Base-by-base conservation (phyloP, 192 early-diverging fungal species). In the Coemansia erecta region DNA sequence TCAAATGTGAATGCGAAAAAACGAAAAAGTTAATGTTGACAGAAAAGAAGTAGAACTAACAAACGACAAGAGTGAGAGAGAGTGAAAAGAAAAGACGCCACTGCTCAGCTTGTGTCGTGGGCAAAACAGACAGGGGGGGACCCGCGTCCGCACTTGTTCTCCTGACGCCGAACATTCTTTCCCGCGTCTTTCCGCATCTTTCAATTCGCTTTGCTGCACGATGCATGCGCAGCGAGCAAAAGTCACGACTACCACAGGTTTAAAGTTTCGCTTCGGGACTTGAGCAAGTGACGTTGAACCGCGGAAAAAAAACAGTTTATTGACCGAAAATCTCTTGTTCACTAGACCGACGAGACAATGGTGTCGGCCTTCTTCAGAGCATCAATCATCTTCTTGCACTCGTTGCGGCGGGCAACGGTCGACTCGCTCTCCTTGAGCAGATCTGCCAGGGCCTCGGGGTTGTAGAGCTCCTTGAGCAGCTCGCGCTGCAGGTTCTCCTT, bases 361-460 rank as follows among this genome's bases (percentile, higher is more conserved):
- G 53, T 53, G 37, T 85, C 84, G 10, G 84, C 84, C 57, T 68
- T 77, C 62, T 77, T 73, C 42, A 86, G 70, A 18, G 85, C 85
- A 24, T 91, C 92, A 73, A 99, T 96, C 98, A 99, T 99, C 84
- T 93, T 95, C 73, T 90, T 92, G 85, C 95, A 97, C 72, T 99
- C 97, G 64, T 85, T 85, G 58, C 97, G 85, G 62, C 96, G 84
- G 66, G 87, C 85, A 57, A 94, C 85, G 0, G 95, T 97, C 54
- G 82, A 82, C 55, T 99, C 98, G 60, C 87, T 90, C 84, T 99
- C 98, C 82, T 98, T 94, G 72, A 99, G 80, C 53, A 94, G 81
- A 23, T 99, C 96, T 44, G 92, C 89, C 55, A 98, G 81, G 15
- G 91, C 91, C 50, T 98, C 95, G 18, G 87, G 83, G 84, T 98